Evolutionary conservation across 164 flowering plant genomes (phyloP).

Genomic region (Euptelea pleiosperma): DNA sequence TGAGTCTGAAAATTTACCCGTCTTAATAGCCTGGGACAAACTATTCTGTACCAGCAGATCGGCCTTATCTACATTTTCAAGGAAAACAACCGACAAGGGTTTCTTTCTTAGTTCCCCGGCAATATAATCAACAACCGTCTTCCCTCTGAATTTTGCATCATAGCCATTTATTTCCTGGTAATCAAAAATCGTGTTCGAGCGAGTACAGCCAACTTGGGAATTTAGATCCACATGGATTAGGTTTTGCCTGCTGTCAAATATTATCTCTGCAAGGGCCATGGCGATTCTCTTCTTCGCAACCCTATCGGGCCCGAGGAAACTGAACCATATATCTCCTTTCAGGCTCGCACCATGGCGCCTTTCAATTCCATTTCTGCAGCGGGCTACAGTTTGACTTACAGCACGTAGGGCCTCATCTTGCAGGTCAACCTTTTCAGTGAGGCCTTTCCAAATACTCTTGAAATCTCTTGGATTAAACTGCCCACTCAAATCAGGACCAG

Average conservation of each 20-base stretch:
- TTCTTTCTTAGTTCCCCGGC: conserved; percentile 59
- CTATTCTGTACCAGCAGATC: conserved; percentile 51
- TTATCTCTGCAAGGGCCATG: conserved; percentile 62
- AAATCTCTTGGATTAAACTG: conserved; percentile 39
- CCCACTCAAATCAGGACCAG: conserved; percentile 22
- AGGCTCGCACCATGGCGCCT: conserved; percentile 33
- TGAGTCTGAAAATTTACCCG: conserved; percentile 71
- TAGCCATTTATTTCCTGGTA: conserved; percentile 28
- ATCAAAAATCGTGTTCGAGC: conserved; percentile 19
- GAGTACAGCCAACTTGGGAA: conserved; percentile 28
- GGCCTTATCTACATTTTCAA: conserved; percentile 78
- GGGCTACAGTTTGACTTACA: conserved; percentile 46
- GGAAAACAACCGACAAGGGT: conserved; percentile 67
- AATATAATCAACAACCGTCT: conserved; percentile 67
- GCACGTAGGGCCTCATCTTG: conserved; percentile 58
- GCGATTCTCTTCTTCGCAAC: conserved; percentile 62
- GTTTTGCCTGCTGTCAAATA: conserved; percentile 50
- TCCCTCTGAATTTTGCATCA: conserved; percentile 53
- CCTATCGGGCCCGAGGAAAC: conserved; percentile 70
- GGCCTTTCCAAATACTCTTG: conserved; percentile 48
- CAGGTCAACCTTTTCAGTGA: conserved; percentile 50
- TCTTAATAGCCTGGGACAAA: conserved; percentile 60
- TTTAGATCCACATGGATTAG: conserved; percentile 53
- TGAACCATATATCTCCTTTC: conserved; percentile 70
- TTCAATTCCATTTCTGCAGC: conserved; percentile 35